A percentile compares a stretch with the other conserved stretches of the same genome.
phyloP scores from a whole-genome alignment of 331 rosid species.

The Phaseolus coccineus region DNA sequence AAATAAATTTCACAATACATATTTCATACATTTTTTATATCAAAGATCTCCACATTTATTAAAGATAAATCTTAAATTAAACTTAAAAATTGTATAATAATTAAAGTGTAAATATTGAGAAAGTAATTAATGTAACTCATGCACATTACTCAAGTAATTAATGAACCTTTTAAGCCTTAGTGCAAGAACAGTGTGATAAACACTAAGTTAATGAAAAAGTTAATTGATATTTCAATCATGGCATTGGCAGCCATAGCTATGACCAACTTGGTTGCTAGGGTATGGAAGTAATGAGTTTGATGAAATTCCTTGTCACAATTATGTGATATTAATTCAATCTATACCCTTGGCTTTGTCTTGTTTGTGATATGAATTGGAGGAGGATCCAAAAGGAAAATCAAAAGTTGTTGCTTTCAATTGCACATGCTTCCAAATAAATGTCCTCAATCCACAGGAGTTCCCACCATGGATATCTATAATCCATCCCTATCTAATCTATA shows the following conservation, averaged over 20 bases:
- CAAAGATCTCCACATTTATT: no score
- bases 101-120: no score
- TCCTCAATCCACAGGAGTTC: constrained; percentile 6
- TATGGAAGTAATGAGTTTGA: constrained; percentile 40
- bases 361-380: constrained; percentile 33
- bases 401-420: constrained; percentile 40
- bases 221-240: constrained; percentile 1
- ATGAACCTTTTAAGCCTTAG: neutral
- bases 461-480: constrained; percentile 26
- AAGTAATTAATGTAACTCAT: no score
- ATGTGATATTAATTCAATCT: constrained; percentile 8
- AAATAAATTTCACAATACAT: no score
- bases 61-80: no score
- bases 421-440: constrained; percentile 43
- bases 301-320: constrained; percentile 45
- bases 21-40: no score
- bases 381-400: constrained; percentile 32
- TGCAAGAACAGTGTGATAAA: neutral
- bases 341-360: constrained; percentile 35
- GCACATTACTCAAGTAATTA: no score
- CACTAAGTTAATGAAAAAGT: constrained; percentile 10
- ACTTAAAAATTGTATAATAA: no score
- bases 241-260: neutral
- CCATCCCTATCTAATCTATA: constrained; percentile 23
- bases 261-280: constrained; percentile 24